A percentile compares a stretch with the other conserved stretches of the same genome.
phyloP scores from a whole-genome alignment of 768 basidiomycete species.

The Mycena vulgaris region DNA sequence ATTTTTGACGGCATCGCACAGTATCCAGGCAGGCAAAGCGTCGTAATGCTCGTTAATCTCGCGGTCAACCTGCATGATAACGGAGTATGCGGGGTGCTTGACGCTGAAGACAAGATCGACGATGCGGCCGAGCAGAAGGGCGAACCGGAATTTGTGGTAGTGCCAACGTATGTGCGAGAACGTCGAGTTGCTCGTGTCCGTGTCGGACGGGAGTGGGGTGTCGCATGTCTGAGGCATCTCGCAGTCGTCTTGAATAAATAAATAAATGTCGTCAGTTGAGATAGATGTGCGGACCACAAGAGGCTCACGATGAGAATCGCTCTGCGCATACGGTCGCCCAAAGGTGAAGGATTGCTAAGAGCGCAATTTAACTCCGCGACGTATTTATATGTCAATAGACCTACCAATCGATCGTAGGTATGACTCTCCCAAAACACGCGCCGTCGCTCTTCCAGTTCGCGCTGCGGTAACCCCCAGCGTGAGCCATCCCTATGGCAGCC shows the following conservation, averaged over 20 bases:
- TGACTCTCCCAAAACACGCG: conserved; percentile 44
- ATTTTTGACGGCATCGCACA: conserved; percentile 39
- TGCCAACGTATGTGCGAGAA: conserved; percentile 44
- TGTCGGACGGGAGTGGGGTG: conserved; percentile 42
- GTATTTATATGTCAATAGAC: neutral
- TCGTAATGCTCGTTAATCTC: conserved; percentile 42
- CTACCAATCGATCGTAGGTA: conserved; percentile 42
- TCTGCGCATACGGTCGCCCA: conserved; percentile 41
- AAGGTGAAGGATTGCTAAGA: conserved; percentile 43
- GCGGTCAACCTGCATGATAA: conserved; percentile 41
- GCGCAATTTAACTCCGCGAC: neutral
- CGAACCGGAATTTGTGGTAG: conserved; percentile 41
- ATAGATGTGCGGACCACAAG: neutral
- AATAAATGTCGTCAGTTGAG: neutral
- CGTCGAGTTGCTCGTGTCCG: conserved; percentile 24
- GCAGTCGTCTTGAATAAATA: conserved; percentile 34
- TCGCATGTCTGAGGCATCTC: conserved; percentile 45
- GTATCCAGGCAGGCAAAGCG: conserved; percentile 39
- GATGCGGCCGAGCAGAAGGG: conserved; percentile 39
- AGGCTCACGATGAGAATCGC: conserved; percentile 39
- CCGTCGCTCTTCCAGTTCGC: conserved; percentile 41
- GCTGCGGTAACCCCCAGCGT: conserved; percentile 37
- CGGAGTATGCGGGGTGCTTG: conserved; percentile 39
- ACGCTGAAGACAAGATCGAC: conserved; percentile 39
- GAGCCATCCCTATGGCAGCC: conserved; percentile 46